Conservation (phyloP, 1,284 basidiomycete genomes). For the Trichosporon ovoides region DNA sequence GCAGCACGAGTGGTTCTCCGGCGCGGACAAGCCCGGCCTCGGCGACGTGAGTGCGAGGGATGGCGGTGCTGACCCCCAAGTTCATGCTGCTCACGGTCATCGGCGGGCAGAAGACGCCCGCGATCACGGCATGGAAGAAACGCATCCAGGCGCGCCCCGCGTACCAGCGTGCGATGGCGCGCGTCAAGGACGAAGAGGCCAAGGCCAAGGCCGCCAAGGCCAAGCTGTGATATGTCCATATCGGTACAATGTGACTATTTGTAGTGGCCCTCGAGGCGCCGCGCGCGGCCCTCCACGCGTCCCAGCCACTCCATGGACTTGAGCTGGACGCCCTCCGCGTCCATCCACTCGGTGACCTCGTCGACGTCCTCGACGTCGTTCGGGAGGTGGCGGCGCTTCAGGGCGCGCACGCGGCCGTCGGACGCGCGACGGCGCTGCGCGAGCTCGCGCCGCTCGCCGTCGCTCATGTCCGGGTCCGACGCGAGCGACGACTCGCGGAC, state of each 20-base stretch:
- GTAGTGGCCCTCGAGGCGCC: neutral
- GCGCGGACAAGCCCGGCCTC: constrained; percentile 10
- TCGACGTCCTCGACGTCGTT: constrained; percentile 58
- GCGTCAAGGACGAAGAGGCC: constrained; percentile 9
- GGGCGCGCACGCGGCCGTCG: constrained; percentile 12
- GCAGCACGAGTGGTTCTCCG: constrained; percentile 5
- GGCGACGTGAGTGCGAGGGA: constrained; percentile 4
- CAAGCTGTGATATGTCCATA: constrained; percentile 8
- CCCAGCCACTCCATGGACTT: neutral
- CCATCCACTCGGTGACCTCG: constrained; percentile 73
- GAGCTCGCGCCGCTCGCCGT: constrained; percentile 4
- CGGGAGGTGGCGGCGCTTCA: constrained; percentile 17
- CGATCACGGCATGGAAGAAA: constrained; percentile 12
- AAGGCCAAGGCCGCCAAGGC: constrained; percentile 6
- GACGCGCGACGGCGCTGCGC: constrained; percentile 10
- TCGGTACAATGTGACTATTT: neutral
- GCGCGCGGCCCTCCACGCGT: neutral
- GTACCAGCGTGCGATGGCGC: constrained; percentile 9
- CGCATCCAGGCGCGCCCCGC: constrained; percentile 14
- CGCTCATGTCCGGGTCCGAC: constrained; percentile 20
- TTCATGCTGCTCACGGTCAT: constrained; percentile 9
- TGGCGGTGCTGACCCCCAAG: neutral
- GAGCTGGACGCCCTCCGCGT: constrained; percentile 61
- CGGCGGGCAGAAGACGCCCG: neutral
- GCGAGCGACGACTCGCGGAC: constrained; percentile 2